phyloP scores from a whole-genome alignment of 108 stramenopile genomes.

The Discostella stelligeroides region DNA sequence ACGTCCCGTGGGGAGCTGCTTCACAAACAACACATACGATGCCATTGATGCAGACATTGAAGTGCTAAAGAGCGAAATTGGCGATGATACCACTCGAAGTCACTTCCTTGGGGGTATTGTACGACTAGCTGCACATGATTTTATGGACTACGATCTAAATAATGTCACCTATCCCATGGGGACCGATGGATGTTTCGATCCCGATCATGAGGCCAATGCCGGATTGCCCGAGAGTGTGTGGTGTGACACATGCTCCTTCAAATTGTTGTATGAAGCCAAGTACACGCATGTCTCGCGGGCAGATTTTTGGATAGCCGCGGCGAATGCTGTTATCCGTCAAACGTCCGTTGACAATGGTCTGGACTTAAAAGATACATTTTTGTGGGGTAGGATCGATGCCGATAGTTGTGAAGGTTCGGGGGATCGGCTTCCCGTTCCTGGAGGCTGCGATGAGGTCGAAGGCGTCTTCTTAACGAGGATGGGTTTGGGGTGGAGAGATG shows the following conservation, averaged over 20 bases:
- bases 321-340: conserved; percentile 46
- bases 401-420: conserved; percentile 27
- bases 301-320: conserved; percentile 53
- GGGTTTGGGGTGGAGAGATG: conserved; percentile 50
- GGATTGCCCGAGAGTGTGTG: conserved; percentile 43
- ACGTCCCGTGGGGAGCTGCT: background rate
- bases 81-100: conserved; percentile 17
- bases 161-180: conserved; percentile 29
- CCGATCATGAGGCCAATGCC: conserved; percentile 22
- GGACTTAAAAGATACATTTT: conserved; percentile 35
- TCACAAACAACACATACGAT: conserved; percentile 7
- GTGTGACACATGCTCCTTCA: conserved; percentile 38
- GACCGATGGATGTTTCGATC: conserved; percentile 51
- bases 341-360: conserved; percentile 41
- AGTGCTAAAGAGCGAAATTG: conserved; percentile 19
- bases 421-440: conserved; percentile 32
- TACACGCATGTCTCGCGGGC: conserved; percentile 45
- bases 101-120: conserved; percentile 52
- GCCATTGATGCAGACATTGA: conserved; percentile 31
- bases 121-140: conserved; percentile 47
- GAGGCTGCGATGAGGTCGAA: conserved; percentile 28
- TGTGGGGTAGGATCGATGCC: conserved; percentile 31
- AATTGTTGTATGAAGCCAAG: conserved; percentile 20
- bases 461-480: conserved; percentile 39
- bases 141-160: conserved; percentile 46